Conservation (phyloP, 148 eudicot species). For the Pouteria glomerata region DNA sequence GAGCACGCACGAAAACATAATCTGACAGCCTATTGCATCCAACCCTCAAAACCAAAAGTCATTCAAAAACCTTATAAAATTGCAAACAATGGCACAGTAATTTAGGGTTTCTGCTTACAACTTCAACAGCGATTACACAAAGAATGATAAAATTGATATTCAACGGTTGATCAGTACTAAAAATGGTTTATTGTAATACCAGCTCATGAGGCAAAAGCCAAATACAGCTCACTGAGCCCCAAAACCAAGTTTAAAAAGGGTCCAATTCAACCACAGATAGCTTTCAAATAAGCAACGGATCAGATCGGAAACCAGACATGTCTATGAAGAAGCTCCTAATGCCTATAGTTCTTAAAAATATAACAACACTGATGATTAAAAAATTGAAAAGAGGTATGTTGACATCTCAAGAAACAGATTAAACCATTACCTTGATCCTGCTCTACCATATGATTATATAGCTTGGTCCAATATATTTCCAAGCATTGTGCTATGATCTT, state of each 20-base stretch:
- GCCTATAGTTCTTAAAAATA: too few relatives aligned
- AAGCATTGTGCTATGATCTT: neutral
- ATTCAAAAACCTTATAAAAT: neutral
- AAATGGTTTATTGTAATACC: neutral
- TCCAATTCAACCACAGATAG: neutral
- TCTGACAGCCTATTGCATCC: neutral
- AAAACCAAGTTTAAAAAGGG: too few relatives aligned
- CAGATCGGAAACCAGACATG: neutral
- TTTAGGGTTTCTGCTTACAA: slow-evolving; percentile 1
- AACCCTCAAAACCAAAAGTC: neutral
- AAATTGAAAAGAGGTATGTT: too few relatives aligned
- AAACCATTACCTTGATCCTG: neutral
- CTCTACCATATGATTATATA: neutral
- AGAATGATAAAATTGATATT: neutral
- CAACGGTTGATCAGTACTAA: neutral
- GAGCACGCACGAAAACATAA: neutral
- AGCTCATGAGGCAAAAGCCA: too few relatives aligned
- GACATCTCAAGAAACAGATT: neutral
- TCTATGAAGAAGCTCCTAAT: too few relatives aligned
- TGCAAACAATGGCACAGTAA: neutral
- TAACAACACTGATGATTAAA: too few relatives aligned
- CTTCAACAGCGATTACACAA: neutral
- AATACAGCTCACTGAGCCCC: too few relatives aligned
- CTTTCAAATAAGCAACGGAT: neutral
- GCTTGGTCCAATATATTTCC: neutral